Evolutionary conservation across 2,329 filamentous ascomycete species (phyloP), one percentile per base, ranked within the genome.

Genomic region (Lecanosticta acicola): DNA sequence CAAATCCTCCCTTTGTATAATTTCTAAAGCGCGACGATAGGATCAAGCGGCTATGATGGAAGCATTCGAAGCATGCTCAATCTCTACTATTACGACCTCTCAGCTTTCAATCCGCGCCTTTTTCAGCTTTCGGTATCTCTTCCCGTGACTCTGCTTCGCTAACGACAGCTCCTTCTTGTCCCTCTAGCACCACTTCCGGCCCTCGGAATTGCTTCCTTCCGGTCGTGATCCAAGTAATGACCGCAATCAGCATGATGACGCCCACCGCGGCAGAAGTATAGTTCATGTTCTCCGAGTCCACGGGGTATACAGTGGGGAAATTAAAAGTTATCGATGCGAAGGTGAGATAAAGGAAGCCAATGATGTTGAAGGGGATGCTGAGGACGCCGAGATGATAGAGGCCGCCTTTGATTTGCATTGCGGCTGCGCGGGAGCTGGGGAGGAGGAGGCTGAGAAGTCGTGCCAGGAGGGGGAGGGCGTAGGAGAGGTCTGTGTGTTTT

Each of bases 311-410:
- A 0, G 67, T 71, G 0, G 78, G 77, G 45, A 80, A 76, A 46
- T 79, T 80, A 57, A 79, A 78, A 0, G 75, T 76, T 42, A 79
- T 73, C 19, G 70, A 71, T 2, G 73, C 71, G 45, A 80, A 80
- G 1, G 75, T 57, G 3, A 80, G 62, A 54, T 74, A 80, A 0
- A 73, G 35, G 3, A 79, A 68, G 0, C 76, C 76, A 14, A 76
- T 54, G 1, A 68, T 55, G 50, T 80, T 80, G 3, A 77, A 55
- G 0, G 56, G 54, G 1, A 72, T 64, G 48, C 66, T 67, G 57
- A 62, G 73, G 39, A 51, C 66, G 11, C 73, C 73, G n/a, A 74
- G 65, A 0, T 66, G 72, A 41, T 73, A 72, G 0, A 71, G 67
- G n/a, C 47, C 49, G 0, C 70, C 67, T 2, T 68, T 66, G 7